phyloP scores from a whole-genome alignment of 2,329 filamentous ascomycete genomes.

The Parastagonospora nodorum region DNA sequence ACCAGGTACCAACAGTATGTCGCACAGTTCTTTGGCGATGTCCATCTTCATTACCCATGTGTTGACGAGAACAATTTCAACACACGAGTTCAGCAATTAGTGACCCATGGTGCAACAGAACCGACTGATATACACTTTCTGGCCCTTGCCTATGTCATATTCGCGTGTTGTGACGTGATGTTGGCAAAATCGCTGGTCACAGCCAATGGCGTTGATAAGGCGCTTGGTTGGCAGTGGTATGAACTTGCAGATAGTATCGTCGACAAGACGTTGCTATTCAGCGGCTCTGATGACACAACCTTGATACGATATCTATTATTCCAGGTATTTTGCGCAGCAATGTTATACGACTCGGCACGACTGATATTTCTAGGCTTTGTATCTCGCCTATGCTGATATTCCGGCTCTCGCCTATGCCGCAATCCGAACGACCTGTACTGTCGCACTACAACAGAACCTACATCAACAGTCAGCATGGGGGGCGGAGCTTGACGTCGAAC shows the following conservation, averaged over 20 bases:
- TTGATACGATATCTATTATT: conserved; percentile 36
- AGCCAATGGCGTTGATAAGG: conserved; percentile 6
- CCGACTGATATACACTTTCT: conserved; percentile 29
- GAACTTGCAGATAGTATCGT: conserved; percentile 34
- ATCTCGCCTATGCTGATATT: conserved; percentile 30
- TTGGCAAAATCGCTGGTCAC: conserved; percentile 3
- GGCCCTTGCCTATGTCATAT: conserved; percentile 37
- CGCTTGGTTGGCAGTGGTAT: conserved; percentile 38
- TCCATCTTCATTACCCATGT: conserved; percentile 34
- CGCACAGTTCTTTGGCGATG: conserved; percentile 33
- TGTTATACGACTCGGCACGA: neutral
- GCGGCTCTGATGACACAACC: conserved; percentile 25
- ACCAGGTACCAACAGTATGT: conserved; percentile 30
- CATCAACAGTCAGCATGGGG: conserved; percentile 31
- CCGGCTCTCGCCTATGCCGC: conserved; percentile 36
- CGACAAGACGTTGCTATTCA: conserved; percentile 26
- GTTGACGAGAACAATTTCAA: conserved; percentile 37
- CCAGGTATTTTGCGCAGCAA: conserved; percentile 20
- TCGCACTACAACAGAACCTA: conserved; percentile 34
- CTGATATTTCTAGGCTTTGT: conserved; percentile 30
- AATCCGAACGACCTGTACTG: conserved; percentile 34
- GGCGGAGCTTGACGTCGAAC: conserved; percentile 11
- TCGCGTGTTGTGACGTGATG: conserved; percentile 28
- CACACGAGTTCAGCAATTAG: conserved; percentile 23
- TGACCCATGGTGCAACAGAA: conserved; percentile 22